These are phyloP conservation scores for Periconia sp. DNA, from an alignment of 2,329 filamentous ascomycete genomes.

Conservation along the genomic window DNA sequence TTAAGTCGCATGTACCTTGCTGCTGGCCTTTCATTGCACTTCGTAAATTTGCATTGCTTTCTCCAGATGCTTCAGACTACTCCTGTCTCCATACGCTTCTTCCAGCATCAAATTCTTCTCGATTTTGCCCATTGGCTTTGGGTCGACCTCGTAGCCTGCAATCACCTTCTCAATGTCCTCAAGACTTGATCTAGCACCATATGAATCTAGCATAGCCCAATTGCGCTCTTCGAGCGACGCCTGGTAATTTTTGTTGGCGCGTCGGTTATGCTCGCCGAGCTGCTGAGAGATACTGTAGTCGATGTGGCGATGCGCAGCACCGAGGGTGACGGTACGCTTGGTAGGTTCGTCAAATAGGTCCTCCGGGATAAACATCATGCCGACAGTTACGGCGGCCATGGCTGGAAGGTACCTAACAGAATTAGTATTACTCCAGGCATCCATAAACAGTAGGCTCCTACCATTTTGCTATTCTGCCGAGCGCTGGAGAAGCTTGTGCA, in stretches of 20 bases:
- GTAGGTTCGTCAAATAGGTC: constrained; percentile 18
- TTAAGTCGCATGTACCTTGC: too few relatives aligned
- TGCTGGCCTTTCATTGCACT: constrained; percentile 38
- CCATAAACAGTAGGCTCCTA: constrained; percentile 15
- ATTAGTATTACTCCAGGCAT: constrained; percentile 6
- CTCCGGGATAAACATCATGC: constrained; percentile 36
- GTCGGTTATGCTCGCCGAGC: constrained; percentile 38
- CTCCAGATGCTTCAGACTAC: constrained; percentile 51
- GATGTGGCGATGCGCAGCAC: constrained; percentile 39
- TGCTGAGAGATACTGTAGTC: constrained; percentile 39
- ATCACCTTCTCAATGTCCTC: constrained; percentile 41
- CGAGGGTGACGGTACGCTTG: constrained; percentile 34
- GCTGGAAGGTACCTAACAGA: constrained; percentile 39
- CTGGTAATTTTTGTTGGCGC: constrained; percentile 25
- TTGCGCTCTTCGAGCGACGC: constrained; percentile 40
- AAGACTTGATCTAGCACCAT: constrained; percentile 38
- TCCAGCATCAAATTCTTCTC: constrained; percentile 49
- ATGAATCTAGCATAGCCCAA: constrained; percentile 36
- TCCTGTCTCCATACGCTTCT: constrained; percentile 55
- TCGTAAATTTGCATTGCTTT: constrained; percentile 53
- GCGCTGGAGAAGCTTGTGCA: constrained; percentile 30
- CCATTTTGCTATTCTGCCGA: constrained; percentile 41
- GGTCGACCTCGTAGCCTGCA: constrained; percentile 27
- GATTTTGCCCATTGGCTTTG: constrained; percentile 34
- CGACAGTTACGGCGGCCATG: constrained; percentile 40